Conservation (phyloP, 345 rosid species). For the Corchorus olitorius region DNA sequence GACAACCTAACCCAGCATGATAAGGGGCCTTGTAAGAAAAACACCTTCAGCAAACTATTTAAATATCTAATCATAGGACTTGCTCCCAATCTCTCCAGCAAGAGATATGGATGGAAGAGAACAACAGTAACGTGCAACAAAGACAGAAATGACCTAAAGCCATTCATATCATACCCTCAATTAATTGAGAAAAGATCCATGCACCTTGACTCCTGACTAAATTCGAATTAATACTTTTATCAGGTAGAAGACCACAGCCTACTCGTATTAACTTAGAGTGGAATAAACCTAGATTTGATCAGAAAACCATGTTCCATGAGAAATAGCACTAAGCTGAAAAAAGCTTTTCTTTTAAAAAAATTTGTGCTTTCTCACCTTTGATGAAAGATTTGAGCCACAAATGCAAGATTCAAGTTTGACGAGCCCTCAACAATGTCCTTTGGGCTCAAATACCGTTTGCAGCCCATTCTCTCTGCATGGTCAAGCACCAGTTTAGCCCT, state of each 20-base stretch:
- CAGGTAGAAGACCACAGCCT: neutral
- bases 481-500: slow-evolving; percentile 76
- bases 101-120: neutral
- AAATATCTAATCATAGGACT: neutral
- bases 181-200: neutral
- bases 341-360: neutral
- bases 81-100: neutral
- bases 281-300: neutral
- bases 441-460: slow-evolving; percentile 79
- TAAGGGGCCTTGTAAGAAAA: neutral
- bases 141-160: neutral
- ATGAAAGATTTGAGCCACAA: slow-evolving; percentile 90
- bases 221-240: neutral
- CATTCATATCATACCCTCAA: too few relatives aligned
- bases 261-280: neutral
- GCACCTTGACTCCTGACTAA: neutral
- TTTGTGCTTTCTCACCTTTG: slow-evolving; percentile 53
- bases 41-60: neutral
- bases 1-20: neutral
- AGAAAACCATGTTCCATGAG: neutral
- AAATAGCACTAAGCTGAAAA: neutral
- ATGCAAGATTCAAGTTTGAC: slow-evolving; percentile 82
- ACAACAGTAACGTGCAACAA: neutral
- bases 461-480: slow-evolving; percentile 85
- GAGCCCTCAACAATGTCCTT: slow-evolving; percentile 85